phyloP scores from a whole-genome alignment of 768 basidiomycete genomes.

The Lyophyllum semitale region DNA sequence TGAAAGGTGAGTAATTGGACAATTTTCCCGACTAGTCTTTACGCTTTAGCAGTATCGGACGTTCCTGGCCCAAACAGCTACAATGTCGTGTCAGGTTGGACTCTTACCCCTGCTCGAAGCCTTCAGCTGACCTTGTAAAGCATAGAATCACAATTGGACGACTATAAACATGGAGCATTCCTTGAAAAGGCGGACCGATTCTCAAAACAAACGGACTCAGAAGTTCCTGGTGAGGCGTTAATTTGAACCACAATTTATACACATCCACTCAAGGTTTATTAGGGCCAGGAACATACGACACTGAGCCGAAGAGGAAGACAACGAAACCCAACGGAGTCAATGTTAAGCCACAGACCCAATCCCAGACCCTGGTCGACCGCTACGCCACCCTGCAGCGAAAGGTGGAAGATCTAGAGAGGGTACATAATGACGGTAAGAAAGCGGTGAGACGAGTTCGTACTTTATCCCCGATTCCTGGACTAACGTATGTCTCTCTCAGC shows the following conservation, averaged over 20 bases:
- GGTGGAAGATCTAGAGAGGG: conserved; percentile 61
- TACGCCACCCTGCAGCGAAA: conserved; percentile 60
- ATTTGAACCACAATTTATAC: not conserved
- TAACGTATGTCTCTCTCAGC: conserved; percentile 36
- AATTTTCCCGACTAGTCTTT: not conserved
- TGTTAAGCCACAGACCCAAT: conserved; percentile 14
- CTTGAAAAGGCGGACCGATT: conserved; percentile 60
- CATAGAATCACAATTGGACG: conserved; percentile 46
- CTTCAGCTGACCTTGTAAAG: not conserved
- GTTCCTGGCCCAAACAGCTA: conserved; percentile 56
- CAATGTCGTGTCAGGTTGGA: conserved; percentile 39
- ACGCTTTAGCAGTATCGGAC: conserved; percentile 39
- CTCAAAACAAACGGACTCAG: conserved; percentile 40
- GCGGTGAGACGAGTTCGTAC: conserved; percentile 39
- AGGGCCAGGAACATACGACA: conserved; percentile 37
- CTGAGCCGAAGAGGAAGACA: conserved; percentile 22
- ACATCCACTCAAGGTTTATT: not conserved
- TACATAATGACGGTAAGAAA: conserved; percentile 70
- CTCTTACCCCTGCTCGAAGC: not conserved
- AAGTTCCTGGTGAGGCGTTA: conserved; percentile 40
- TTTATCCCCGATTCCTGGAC: not conserved
- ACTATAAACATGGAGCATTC: conserved; percentile 60
- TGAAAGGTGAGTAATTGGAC: conserved; percentile 32
- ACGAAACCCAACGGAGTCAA: conserved; percentile 25
- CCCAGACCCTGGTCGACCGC: conserved; percentile 40